Evolutionary conservation across 192 early-diverging fungal genomes (phyloP), one percentile per base, ranked within the genome.

Genomic region (Backusella sp.): DNA sequence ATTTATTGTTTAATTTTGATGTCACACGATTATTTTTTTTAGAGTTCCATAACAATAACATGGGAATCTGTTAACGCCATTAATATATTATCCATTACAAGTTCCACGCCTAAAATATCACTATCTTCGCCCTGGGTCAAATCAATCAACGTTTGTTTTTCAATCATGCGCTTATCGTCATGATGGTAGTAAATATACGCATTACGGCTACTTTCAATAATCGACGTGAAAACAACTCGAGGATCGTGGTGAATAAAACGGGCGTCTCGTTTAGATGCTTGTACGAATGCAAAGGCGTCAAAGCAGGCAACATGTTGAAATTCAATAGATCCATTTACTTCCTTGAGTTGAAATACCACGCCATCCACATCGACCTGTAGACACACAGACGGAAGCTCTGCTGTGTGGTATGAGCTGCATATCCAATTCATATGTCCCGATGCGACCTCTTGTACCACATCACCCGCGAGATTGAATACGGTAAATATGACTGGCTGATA

Each of bases 211-310:
- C 85, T 80, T 68, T 89, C 88, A 6, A 88, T 70, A 76, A 89
- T 83, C 5, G 79, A 78, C 15, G 82, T 73, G 71, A 89, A 89
- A 0, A 72, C 59, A 14, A 80, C 68, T 6, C 37, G 36, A 1
- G 86, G 85, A 84, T 92, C 92, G 69, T 90, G 81, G 70, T 84
- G 84, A 46, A 89, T 82, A 73, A 90, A 88, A 23, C 90, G 80
- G 66, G 84, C 86, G 76, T 94, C 93, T 56, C 90, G 84, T 79
- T 94, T 94, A 74, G 90, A 89, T 28, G 90, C 92, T 74, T 92
- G 91, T 14, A 94, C 89, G 75, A 91, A 94, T 6, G 89, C 88
- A 56, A 94, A 78, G 4, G 93, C 93, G 14, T 90, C 77, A 79
- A 92, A 91, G 4, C 92, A 88, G 30, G 87, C 82, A 30, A 69